Evolutionary conservation across 192 early-diverging fungal genomes (phyloP), one percentile per base, ranked within the genome.

Genomic region (Cetraspora pellucida): DNA sequence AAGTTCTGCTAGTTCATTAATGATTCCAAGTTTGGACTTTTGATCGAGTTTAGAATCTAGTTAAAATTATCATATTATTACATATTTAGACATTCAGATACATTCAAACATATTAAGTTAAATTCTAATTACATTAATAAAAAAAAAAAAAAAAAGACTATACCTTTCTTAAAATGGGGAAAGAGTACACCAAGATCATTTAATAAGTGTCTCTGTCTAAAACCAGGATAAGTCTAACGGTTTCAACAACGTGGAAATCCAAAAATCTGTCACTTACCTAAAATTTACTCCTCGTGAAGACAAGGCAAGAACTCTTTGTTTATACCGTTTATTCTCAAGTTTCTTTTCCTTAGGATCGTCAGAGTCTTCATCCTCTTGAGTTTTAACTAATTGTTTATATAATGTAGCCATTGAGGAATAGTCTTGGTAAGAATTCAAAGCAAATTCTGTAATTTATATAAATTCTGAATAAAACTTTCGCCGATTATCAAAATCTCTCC

Each of bases 1-100:
- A 69, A 98, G 89, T 72, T 97, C 95, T 11, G 95, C 95, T 37
- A 99, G 86, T 83, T 98, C 97, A 82, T 99, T 99, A 58, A 99
- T 83, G 37, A 94, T 81, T 9, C 90, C 80, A 63, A 97, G 91
- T 75, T 96, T 92, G 80, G 87, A 90, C 82, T 99, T 98, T 44
- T 92, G 87, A 83, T 97, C 96, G 27, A 97, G 85, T 82, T 99
- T 99, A 74, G 90, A 86, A 82, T 98, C 90, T 86, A 75, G 13
- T 25, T 16, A 50, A 59, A 11, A 47, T 80, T 23, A 69, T 14
- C 8, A 57, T 11, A 28, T 37, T 17, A 74, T 61, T 10, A 60
- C 10, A 43, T 44, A 49, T 44, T 75, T 8, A 49, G 10, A 16
- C 1, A 10, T 16, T 21, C 19, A 2, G 31, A 73, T 45, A 17